Evolutionary conservation across 768 basidiomycete genomes (phyloP).

Genomic region (Tylopilus cervinicoccineus): DNA sequence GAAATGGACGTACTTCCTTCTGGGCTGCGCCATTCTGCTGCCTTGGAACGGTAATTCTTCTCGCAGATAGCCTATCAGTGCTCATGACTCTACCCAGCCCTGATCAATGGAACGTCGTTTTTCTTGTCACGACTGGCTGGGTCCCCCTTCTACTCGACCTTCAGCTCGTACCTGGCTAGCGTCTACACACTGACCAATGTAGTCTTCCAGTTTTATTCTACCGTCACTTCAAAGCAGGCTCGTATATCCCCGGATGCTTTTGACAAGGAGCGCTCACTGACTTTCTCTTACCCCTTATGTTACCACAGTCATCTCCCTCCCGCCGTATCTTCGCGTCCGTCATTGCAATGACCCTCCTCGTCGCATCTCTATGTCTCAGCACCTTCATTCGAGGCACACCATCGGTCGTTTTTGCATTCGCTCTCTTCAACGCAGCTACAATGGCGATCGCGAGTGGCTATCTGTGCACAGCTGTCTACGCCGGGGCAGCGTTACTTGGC

Average conservation of each 20-base stretch:
- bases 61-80: neutral
- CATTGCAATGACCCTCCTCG: conserved; percentile 48
- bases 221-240: conserved; percentile 63
- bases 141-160: conserved; percentile 54
- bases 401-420: conserved; percentile 59
- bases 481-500: conserved; percentile 80
- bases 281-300: neutral
- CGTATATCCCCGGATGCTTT: conserved; percentile 18
- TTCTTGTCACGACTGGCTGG: conserved; percentile 67
- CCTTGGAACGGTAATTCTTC: conserved; percentile 80
- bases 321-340: conserved; percentile 52
- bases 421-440: conserved; percentile 53
- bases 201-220: conserved; percentile 69
- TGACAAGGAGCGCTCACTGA: conserved; percentile 2
- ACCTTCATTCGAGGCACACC: conserved; percentile 55
- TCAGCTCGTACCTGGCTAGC: conserved; percentile 64
- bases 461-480: conserved; percentile 73
- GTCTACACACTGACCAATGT: conserved; percentile 65
- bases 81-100: conserved; percentile 42
- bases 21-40: conserved; percentile 77
- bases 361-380: conserved; percentile 59
- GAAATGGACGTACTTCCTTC: conserved; percentile 62
- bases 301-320: conserved; percentile 54
- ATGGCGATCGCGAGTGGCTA: conserved; percentile 68
- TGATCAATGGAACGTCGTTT: conserved; percentile 84